phyloP scores from a whole-genome alignment of 2,329 filamentous ascomycete genomes.

The Huntiella omanensis region DNA sequence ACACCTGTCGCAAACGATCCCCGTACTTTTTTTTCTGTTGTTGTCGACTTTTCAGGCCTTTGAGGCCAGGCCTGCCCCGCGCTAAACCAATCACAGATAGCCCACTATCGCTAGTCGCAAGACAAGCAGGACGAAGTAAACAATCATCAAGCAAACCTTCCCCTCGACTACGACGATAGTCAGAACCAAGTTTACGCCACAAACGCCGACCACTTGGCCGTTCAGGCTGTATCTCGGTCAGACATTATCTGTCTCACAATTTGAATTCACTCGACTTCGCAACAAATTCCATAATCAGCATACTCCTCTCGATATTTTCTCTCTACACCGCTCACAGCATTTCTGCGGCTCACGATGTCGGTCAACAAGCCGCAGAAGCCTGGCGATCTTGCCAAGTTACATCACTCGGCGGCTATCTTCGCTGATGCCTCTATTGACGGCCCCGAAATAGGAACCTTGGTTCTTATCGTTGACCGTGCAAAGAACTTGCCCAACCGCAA shows the following conservation, averaged over 20 bases:
- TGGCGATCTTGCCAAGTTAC: conserved; percentile 37
- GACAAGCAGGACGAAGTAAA: too few relatives aligned
- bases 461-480: conserved; percentile 79
- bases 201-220: too few relatives aligned
- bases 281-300: neutral
- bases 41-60: too few relatives aligned
- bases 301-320: neutral
- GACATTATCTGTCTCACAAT: neutral
- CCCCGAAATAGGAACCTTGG: conserved; percentile 79
- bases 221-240: too few relatives aligned
- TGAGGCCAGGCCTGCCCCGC: too few relatives aligned
- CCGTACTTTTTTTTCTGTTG: too few relatives aligned
- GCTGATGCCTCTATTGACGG: conserved; percentile 88
- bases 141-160: too few relatives aligned
- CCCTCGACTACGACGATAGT: too few relatives aligned
- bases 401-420: conserved; percentile 79
- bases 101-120: too few relatives aligned
- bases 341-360: conserved; percentile 20
- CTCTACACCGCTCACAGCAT: neutral
- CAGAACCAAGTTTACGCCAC: too few relatives aligned
- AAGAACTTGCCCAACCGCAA: conserved; percentile 95
- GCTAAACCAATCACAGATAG: too few relatives aligned
- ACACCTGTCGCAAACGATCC: too few relatives aligned
- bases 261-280: neutral
- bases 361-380: conserved; percentile 30